Base-by-base conservation (phyloP, 2,329 filamentous ascomycete species). In the Fusarium sp. region DNA sequence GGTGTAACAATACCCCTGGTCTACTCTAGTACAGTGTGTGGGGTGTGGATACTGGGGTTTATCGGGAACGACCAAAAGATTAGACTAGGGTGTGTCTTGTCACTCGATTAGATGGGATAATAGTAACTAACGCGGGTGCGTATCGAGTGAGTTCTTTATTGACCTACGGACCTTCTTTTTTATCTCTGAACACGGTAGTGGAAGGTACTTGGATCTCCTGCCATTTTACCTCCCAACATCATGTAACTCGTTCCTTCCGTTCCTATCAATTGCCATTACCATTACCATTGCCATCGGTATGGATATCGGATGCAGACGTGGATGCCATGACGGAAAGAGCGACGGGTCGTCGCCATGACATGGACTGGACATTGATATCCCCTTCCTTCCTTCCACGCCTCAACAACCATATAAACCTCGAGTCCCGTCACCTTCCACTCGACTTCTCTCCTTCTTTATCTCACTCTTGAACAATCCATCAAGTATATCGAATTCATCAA, bases 41-140 rank as follows among this genome's bases (percentile, higher is more conserved):
- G 65, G 65, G 66, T 69, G 66, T 57, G 53, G 47, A n/a, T 37
- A 30, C 60, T 63, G 68, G 68, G 68, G 68, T 71, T 68, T 71
- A 71, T 71, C 68, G 55, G 68, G 64, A 71, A 71, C 63, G 37
- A 69, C 59, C 64, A 37, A 37, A 45, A 71, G 68, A 71, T 71
- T 71, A 63, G 63, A 51, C 20, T 30, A 45, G 61, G 59, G 59
- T 58, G 50, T 64, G 61, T 64, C 55, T 59, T 62, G 68, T 59
- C 68, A 69, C 68, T 66, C 68, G 61, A 71, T 71, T 70, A 68
- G 68, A 71, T 71, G 68, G 63, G 68, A 71, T 71, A 71, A 71
- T 71, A 56, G 45, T 43, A 43, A 43, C 41, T 56, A 69, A 56
- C 43, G 55, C 66, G 62, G 59, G 58, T 67, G 58, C 65, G 56